Evolutionary conservation across 2,329 filamentous ascomycete genomes (phyloP).

Genomic region (Monilinia fructicola): DNA sequence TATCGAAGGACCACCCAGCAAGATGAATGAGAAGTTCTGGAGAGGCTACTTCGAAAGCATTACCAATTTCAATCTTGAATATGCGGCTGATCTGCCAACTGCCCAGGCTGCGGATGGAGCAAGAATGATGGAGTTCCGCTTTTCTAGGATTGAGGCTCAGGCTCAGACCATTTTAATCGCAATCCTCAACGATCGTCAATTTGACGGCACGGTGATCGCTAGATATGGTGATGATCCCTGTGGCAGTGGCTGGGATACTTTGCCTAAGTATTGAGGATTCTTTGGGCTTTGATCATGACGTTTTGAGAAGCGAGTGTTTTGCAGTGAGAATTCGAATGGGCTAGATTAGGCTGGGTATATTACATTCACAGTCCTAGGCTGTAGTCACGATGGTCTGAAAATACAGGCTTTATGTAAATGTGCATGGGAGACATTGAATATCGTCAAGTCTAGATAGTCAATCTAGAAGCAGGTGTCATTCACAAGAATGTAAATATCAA

Average conservation of each 20-base stretch:
- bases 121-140: slow-evolving; percentile 23
- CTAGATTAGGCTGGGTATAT: fast-evolving
- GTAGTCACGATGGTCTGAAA: not conserved
- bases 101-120: not conserved
- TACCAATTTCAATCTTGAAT: not conserved
- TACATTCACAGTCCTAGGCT: no score
- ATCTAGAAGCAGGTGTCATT: not conserved
- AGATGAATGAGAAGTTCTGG: not conserved
- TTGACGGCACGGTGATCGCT: not conserved
- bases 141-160: slow-evolving; percentile 26
- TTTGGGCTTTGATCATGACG: not conserved
- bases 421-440: not conserved
- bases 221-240: slow-evolving; percentile 20
- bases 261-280: no score
- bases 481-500: not conserved
- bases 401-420: not conserved
- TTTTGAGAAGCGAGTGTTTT: not conserved
- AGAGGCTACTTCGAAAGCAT: not conserved
- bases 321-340: fast-evolving
- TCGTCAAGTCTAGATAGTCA: not conserved
- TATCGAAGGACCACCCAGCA: not conserved
- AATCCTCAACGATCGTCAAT: slow-evolving; percentile 1
- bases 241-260: not conserved
- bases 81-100: not conserved
- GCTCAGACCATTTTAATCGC: slow-evolving; percentile 13